phyloP scores from a whole-genome alignment of 768 basidiomycete species.

The Russula sp. region DNA sequence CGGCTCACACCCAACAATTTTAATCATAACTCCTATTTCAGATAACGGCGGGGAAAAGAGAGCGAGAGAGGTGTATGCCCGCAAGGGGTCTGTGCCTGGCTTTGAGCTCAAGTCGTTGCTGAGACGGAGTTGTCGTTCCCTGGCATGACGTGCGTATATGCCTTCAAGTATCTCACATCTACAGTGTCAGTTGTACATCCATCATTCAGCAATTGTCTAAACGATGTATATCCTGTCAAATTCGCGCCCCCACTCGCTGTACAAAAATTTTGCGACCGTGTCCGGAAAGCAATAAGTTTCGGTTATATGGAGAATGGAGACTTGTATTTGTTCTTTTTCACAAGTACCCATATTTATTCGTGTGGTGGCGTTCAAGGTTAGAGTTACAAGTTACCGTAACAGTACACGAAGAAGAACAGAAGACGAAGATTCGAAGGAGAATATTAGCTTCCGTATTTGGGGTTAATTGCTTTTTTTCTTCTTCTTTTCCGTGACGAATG shows the following conservation, averaged over 20 bases:
- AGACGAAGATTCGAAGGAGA: background rate
- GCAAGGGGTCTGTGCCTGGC: too few species aligned
- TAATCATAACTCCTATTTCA: background rate
- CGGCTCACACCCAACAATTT: background rate
- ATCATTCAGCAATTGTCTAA: too few species aligned
- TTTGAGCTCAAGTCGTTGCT: background rate
- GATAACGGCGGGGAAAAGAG: too few species aligned
- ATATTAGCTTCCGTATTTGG: background rate
- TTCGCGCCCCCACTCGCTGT: background rate
- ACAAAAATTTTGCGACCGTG: too few species aligned
- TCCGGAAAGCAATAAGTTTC: too few species aligned
- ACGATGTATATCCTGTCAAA: background rate
- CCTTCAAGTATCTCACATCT: background rate
- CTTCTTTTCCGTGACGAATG: too few species aligned
- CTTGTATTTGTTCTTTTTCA: too few species aligned
- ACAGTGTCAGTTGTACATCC: background rate
- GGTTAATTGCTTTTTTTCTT: background rate
- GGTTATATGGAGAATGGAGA: too few species aligned
- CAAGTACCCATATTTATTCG: background rate
- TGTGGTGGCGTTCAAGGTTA: slow-evolving; percentile 14
- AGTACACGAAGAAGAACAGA: background rate
- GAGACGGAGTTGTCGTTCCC: background rate
- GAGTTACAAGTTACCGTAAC: background rate
- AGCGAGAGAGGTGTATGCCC: too few species aligned
- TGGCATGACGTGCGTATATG: background rate